Percentiles rank a stretch among this genome's conserved stretches.
Conservation (phyloP, 129 eudicot genomes). For the Artemisia annua region DNA sequence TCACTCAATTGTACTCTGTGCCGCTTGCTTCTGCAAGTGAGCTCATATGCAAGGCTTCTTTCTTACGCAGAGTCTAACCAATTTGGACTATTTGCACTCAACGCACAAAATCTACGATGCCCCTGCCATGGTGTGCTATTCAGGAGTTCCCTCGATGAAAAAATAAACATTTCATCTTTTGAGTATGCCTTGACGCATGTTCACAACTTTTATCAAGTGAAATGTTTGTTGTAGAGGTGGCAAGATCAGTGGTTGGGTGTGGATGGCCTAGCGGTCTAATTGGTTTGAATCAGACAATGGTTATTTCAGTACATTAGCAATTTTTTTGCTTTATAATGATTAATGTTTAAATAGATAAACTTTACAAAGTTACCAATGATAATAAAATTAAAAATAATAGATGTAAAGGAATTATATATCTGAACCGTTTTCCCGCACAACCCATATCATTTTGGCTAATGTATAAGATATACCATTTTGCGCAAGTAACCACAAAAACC, state of each 20-base stretch:
- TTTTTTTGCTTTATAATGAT: no score
- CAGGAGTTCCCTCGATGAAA: constrained; percentile 88
- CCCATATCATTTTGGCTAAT: no score
- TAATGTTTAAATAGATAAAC: no score
- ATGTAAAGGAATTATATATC: no score
- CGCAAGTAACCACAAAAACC: no score
- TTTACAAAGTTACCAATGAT: no score
- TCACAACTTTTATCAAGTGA: background rate
- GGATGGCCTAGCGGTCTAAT: background rate
- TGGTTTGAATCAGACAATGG: background rate
- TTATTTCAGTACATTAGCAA: no score
- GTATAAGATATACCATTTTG: no score
- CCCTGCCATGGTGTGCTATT: constrained; percentile 84
- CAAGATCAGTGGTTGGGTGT: background rate
- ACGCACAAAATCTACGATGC: constrained; percentile 90
- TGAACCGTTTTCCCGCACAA: no score
- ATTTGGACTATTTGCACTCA: constrained; percentile 89
- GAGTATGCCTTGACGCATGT: constrained; percentile 45
- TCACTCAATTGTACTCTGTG: constrained; percentile 72
- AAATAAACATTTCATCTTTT: constrained; percentile 89
- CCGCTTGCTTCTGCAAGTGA: constrained; percentile 90
- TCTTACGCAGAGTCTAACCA: constrained; percentile 71
- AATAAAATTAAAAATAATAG: no score
- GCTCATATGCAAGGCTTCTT: constrained; percentile 94
- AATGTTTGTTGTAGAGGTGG: constrained; percentile 2